Conservation (phyloP, 139 green algal species). For the Mychonastes homosphaera region DNA sequence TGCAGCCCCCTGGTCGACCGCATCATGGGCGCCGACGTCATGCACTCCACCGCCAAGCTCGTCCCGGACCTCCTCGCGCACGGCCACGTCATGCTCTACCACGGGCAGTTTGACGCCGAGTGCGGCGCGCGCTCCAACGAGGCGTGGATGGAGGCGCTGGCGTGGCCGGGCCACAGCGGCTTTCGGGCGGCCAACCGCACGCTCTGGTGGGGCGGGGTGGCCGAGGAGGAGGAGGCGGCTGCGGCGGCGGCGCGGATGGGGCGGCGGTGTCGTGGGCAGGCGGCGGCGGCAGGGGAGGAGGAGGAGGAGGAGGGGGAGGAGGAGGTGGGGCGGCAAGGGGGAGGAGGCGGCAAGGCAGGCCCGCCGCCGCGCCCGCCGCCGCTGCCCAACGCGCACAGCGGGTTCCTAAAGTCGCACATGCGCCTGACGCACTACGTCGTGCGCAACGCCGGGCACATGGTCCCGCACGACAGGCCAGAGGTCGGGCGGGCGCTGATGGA, state of each 20-base stretch:
- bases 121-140: slow-evolving; percentile 43
- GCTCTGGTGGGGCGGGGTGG: no score
- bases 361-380: not conserved
- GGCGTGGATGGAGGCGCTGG: slow-evolving; percentile 34
- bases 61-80: slow-evolving; percentile 28
- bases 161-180: slow-evolving; percentile 18
- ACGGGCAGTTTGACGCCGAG: slow-evolving; percentile 42
- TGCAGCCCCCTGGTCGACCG: slow-evolving; percentile 25
- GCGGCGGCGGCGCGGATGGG: not conserved
- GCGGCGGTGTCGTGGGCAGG: not conserved
- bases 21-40: slow-evolving; percentile 37
- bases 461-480: slow-evolving; percentile 28
- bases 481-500: slow-evolving; percentile 24
- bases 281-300: not conserved
- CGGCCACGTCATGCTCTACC: slow-evolving; percentile 35
- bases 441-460: slow-evolving; percentile 41
- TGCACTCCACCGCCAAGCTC: slow-evolving; percentile 33
- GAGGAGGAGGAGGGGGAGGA: no score
- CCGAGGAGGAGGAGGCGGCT: no score
- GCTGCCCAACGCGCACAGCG: slow-evolving; percentile 2
- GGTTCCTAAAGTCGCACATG: slow-evolving; percentile 15
- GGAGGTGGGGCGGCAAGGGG: slow-evolving; percentile 1
- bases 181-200: no score
- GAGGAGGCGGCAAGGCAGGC: not conserved
- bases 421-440: slow-evolving; percentile 30